phyloP scores from a whole-genome alignment of 164 flowering plant genomes.

The Magnolia changhungtana region DNA sequence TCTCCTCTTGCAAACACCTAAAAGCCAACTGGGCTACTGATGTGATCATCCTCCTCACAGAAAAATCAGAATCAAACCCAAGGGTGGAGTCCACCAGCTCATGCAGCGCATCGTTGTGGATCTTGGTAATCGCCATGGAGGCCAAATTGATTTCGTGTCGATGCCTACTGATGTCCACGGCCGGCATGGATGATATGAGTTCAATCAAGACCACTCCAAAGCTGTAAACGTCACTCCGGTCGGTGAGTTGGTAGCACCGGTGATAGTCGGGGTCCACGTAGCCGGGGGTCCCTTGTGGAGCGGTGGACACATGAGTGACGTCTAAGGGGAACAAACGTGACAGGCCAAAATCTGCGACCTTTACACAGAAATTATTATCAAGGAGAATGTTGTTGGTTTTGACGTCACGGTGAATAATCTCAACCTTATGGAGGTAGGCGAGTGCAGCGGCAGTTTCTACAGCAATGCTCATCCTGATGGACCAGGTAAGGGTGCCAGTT shows the following conservation, averaged over 20 bases:
- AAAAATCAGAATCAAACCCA: constrained; percentile 43
- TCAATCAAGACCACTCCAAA: constrained; percentile 80
- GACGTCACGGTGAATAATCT: constrained; percentile 71
- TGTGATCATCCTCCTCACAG: constrained; percentile 37
- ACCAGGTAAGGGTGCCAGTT: constrained; percentile 43
- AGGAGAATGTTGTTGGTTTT: constrained; percentile 78
- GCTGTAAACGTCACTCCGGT: constrained; percentile 83
- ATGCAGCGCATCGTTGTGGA: constrained; percentile 40
- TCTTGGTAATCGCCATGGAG: constrained; percentile 62
- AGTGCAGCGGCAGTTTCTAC: constrained; percentile 65
- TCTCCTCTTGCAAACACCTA: constrained; percentile 61
- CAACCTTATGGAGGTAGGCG: constrained; percentile 68
- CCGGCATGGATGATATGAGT: constrained; percentile 62
- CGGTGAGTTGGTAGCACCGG: constrained; percentile 73
- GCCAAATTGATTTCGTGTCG: constrained; percentile 63
- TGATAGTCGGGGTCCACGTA: constrained; percentile 86
- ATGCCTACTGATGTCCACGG: constrained; percentile 66
- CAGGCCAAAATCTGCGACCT: constrained; percentile 86
- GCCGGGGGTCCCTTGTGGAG: constrained; percentile 91
- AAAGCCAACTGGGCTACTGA: constrained; percentile 69
- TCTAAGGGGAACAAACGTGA: constrained; percentile 60
- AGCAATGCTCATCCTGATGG: constrained; percentile 61
- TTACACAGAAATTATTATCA: constrained; percentile 55
- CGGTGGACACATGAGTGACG: constrained; percentile 69
- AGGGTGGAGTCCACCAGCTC: constrained; percentile 66